Evolutionary conservation across 306 rosid genomes (phyloP).

Genomic region (Lagenaria siceraria): DNA sequence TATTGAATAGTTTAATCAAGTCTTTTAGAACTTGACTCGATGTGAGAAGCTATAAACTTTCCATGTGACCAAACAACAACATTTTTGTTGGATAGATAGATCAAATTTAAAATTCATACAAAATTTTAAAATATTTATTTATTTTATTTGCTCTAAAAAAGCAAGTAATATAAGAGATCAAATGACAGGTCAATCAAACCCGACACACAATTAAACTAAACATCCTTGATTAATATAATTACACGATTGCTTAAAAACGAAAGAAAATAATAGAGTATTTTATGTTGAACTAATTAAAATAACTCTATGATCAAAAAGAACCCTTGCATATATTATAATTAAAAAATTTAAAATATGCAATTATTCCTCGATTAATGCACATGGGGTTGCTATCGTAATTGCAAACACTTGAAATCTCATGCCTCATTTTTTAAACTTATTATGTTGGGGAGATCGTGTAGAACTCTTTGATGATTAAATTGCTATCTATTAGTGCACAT

Average conservation of each 20-base stretch:
- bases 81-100: neutral
- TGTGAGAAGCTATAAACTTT: neutral
- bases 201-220: neutral
- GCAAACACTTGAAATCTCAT: neutral
- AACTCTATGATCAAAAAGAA: neutral
- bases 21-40: neutral
- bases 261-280: neutral
- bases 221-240: neutral
- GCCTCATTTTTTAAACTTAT: neutral
- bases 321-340: neutral
- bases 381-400: neutral
- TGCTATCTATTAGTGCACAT: neutral
- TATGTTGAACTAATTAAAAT: neutral
- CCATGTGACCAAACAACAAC: neutral
- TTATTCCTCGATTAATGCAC: conserved; percentile 5
- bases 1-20: neutral
- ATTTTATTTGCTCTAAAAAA: neutral
- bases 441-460: neutral
- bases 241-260: neutral
- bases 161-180: neutral
- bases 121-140: neutral
- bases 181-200: neutral
- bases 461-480: neutral
- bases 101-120: neutral
- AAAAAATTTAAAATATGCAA: neutral